Evolutionary conservation across 305 asterid genomes (phyloP), one percentile per base, ranked within the genome.

Genomic region (Fraxinus velutina): DNA sequence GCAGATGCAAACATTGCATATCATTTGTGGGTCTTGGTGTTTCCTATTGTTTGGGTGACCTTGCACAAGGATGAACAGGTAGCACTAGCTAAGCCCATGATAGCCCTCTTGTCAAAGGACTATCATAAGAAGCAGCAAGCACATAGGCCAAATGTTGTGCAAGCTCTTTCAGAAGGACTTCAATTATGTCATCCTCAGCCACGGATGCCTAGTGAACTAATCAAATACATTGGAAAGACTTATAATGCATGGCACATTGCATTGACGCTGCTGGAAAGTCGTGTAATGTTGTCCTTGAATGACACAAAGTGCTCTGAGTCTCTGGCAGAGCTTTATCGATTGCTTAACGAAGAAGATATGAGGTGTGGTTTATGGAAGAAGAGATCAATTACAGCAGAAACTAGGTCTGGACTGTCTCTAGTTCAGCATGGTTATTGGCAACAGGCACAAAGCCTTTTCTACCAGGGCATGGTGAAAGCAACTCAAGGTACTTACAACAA

Each of bases 371-470:
- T 96, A 89, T 96, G 99, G 99, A 94, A 94, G 90, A 96, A 92
- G 87, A 92, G 98, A 73, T 93, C 97, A 17, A 88, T 92, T 82
- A 92, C 98, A 9, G 97, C 98, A 66, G 99, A 96, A 91, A 94
- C 98, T 30, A 92, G 97, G 87, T 90, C 98, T 32, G 99, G 98
- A 75, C 97, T 96, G 78, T 96, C 99, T 78, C 97, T 96, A 75
- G 97, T 94, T 84, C 99, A 96, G 92, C 98, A 96, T 92, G 99
- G 99, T 44, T 94, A 92, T 88, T 96, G 98, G 98, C 97, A 96
- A 89, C 91, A 91, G 85, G 99, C 99, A 32, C 98, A 94, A 79
- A 90, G 93, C 90, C 98, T 96, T 82, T 94, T 96, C 89, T 93
- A 92, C 86, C 99, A 96, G 84, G 99, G 97, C 80, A 96, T 96